Base-by-base conservation (phyloP, 176 grass and related monocot genomes). In the Eleusine indica region DNA sequence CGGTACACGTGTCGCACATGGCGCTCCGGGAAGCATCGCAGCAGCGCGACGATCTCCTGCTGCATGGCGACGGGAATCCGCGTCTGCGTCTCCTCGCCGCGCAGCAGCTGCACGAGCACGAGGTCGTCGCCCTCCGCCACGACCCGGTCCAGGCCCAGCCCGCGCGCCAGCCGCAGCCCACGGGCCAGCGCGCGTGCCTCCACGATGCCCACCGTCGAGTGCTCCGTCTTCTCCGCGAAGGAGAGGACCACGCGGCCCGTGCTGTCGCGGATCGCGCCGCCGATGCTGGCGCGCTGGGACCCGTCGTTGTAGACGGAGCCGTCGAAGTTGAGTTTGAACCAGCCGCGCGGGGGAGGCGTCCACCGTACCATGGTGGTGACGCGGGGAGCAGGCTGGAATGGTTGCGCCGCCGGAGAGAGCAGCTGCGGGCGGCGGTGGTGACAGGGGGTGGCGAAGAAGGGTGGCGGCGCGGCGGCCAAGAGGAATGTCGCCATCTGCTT, bases 121-220 rank as follows among this genome's bases (percentile, higher is more conserved):
- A 47, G 58, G 5, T 78, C 76, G 5, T 78, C 76, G 16, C 76
- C 76, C 16, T 78, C 76, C 7, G 16, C 76, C 15, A 78, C 76
- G 0, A 78, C n/a, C 14, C n/a, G 7, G 7, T 32, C 2, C 58
- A 78, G 40, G 0, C 15, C 6, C 1, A 78, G 58, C 22, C 58
- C 7, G 1, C 14, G 75, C 58, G 75, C 75, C 0, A 64, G n/a
- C 0, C 15, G 57, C 1, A 78, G 58, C 22, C 58, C 7, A 0
- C 14, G 76, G 6, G 18, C 6, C 39, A 78, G 61, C 3, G 57
- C 75, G 1, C 76, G 58, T 4, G 65, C 78, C 66, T 70, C 48
- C 0, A 70, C 48, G 48, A 80, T 70, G 2, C 66, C 78, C 1
- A 70, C 78, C 1, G 78, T 80, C 2, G 47, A 69, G 65, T 70